These are phyloP conservation scores for Penstemon newberryi DNA, from an alignment of 257 asterid species.

Conservation along the genomic window DNA sequence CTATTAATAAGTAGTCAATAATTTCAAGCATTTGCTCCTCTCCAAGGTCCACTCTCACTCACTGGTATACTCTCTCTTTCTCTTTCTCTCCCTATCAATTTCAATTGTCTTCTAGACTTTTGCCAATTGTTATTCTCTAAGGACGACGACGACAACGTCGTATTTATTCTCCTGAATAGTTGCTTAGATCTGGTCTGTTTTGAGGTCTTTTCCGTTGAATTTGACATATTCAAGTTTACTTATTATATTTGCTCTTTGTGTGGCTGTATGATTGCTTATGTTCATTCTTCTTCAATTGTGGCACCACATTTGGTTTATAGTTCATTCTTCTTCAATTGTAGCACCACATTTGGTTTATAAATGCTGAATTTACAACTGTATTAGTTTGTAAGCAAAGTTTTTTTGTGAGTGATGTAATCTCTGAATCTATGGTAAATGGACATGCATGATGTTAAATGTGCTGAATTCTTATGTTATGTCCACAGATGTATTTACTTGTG, in stretches of 20 bases:
- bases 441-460: too few relatives aligned
- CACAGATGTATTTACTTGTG: too few relatives aligned
- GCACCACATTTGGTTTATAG: not conserved
- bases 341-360: not conserved
- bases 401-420: too few relatives aligned
- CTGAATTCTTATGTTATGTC: too few relatives aligned
- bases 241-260: not conserved
- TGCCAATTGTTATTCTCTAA: not conserved
- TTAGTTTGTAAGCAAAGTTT: not conserved
- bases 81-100: not conserved
- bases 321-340: not conserved
- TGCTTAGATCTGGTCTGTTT: slow-evolving; percentile 29
- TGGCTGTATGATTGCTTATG: not conserved
- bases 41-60: slow-evolving; percentile 18
- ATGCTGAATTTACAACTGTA: not conserved
- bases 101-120: not conserved
- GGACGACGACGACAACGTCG: slow-evolving; percentile 1
- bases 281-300: not conserved
- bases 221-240: not conserved
- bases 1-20: too few relatives aligned
- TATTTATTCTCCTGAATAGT: not conserved
- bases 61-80: slow-evolving; percentile 25
- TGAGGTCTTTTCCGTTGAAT: slow-evolving; percentile 11
- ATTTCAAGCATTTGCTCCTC: slow-evolving; percentile 5
- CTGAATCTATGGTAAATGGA: too few relatives aligned